These are phyloP conservation scores for Xerophyta viscosa DNA, from an alignment of 106 monocot species.

Conservation along the genomic window DNA sequence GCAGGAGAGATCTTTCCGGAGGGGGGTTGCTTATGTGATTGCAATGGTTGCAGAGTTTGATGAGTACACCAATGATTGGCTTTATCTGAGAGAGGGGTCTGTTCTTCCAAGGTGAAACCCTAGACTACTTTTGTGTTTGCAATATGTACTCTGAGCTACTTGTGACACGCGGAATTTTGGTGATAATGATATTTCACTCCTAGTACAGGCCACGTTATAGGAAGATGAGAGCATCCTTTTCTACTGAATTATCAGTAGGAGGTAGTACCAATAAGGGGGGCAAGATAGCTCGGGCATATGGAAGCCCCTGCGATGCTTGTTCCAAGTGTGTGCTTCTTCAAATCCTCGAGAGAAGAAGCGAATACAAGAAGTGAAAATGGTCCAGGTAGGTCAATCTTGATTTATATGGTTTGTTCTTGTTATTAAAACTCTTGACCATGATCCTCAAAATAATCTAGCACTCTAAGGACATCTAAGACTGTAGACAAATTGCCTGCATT, in stretches of 20 bases:
- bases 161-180: too few species aligned
- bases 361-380: slow-evolving; percentile 94
- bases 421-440: too few species aligned
- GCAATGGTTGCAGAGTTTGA: slow-evolving; percentile 85
- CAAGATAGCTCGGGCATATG: slow-evolving; percentile 15
- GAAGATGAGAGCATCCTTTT: slow-evolving; percentile 38
- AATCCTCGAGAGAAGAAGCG: slow-evolving; percentile 77
- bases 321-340: slow-evolving; percentile 66
- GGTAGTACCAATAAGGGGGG: slow-evolving; percentile 22
- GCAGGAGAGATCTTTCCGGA: slow-evolving; percentile 75
- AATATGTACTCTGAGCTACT: too few species aligned
- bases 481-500: too few species aligned
- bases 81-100: slow-evolving; percentile 88
- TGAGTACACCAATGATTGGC: slow-evolving; percentile 96
- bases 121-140: neutral
- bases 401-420: too few species aligned
- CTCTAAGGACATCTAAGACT: too few species aligned
- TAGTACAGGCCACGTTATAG: slow-evolving; percentile 65
- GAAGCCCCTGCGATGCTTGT: slow-evolving; percentile 68
- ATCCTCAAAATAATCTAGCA: too few species aligned
- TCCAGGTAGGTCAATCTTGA: slow-evolving; percentile 76
- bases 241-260: slow-evolving; percentile 50
- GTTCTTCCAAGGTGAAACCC: slow-evolving; percentile 66
- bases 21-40: slow-evolving; percentile 77
- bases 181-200: neutral